phyloP scores from a whole-genome alignment of 306 rosid genomes.

The Lotus japonicus region DNA sequence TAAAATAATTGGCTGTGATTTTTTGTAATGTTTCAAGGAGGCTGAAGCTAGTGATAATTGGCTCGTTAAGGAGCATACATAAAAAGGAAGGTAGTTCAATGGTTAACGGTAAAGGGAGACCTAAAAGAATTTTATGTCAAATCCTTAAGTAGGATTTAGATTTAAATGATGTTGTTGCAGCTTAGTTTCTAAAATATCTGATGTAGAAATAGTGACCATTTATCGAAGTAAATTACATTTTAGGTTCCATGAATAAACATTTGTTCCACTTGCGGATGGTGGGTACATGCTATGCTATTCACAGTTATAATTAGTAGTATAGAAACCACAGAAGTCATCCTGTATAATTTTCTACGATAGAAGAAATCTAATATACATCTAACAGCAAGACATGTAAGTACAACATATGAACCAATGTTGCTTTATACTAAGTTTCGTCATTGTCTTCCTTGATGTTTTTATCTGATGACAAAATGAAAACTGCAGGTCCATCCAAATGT shows the following conservation, averaged over 20 bases:
- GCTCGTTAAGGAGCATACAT: background rate
- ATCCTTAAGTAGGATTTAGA: background rate
- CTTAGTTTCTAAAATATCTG: background rate
- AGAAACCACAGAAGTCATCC: background rate
- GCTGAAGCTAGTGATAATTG: background rate
- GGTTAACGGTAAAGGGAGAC: background rate
- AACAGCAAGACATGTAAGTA: background rate
- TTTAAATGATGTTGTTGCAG: background rate
- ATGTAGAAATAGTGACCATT: background rate
- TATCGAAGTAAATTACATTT: background rate
- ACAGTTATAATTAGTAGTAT: background rate
- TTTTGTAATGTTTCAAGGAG: background rate
- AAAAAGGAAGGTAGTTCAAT: background rate
- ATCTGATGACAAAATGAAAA: constrained; percentile 15
- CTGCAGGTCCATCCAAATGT: constrained; percentile 97
- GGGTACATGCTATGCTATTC: background rate
- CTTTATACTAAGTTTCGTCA: background rate
- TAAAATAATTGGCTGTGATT: background rate
- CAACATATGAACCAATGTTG: background rate
- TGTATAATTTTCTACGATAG: background rate
- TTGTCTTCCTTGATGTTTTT: constrained; percentile 8
- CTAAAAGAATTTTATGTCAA: background rate
- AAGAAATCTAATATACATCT: background rate
- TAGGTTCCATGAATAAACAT: background rate
- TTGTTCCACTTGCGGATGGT: background rate